Percentiles rank a stretch among this genome's conserved stretches.
phyloP scores from a whole-genome alignment of 441 rosid species.

The Eutrema salsugineum region DNA sequence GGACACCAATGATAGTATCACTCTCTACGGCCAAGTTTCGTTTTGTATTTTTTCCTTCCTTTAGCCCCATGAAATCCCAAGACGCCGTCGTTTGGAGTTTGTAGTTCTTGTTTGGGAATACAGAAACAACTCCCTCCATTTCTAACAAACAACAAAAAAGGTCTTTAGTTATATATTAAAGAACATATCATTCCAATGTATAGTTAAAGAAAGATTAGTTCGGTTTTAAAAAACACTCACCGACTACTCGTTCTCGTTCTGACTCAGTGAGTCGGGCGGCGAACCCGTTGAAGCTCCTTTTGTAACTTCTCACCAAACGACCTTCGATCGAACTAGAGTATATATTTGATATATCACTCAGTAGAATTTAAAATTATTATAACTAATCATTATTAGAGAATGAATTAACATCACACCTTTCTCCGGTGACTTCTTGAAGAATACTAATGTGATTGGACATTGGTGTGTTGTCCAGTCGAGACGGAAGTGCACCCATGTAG shows the following conservation, averaged over 20 bases:
- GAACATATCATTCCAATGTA: not conserved
- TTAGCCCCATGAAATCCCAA: constrained; percentile 47
- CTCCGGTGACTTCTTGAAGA: constrained; percentile 28
- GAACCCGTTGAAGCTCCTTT: constrained; percentile 27
- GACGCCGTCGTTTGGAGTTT: constrained; percentile 49
- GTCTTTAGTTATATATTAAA: not conserved
- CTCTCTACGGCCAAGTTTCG: constrained; percentile 23
- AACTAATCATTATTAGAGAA: no score
- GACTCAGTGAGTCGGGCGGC: not conserved
- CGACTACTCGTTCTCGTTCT: not conserved
- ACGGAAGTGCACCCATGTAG: constrained; percentile 54
- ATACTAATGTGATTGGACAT: constrained; percentile 35
- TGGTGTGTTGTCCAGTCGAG: constrained; percentile 22
- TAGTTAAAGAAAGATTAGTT: not conserved
- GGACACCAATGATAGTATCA: constrained; percentile 34
- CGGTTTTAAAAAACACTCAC: not conserved
- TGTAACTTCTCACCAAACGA: constrained; percentile 40
- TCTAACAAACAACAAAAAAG: constrained; percentile 2
- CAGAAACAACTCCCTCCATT: constrained; percentile 37
- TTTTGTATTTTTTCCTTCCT: not conserved
- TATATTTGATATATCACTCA: no score
- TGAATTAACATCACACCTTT: constrained; percentile 21
- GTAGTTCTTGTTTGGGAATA: constrained; percentile 40
- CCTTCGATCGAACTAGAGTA: constrained; percentile 18
- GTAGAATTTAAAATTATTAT: no score